Evolutionary conservation across 2,329 filamentous ascomycete genomes (phyloP).

Genomic region (Escovopsis weberi): DNA sequence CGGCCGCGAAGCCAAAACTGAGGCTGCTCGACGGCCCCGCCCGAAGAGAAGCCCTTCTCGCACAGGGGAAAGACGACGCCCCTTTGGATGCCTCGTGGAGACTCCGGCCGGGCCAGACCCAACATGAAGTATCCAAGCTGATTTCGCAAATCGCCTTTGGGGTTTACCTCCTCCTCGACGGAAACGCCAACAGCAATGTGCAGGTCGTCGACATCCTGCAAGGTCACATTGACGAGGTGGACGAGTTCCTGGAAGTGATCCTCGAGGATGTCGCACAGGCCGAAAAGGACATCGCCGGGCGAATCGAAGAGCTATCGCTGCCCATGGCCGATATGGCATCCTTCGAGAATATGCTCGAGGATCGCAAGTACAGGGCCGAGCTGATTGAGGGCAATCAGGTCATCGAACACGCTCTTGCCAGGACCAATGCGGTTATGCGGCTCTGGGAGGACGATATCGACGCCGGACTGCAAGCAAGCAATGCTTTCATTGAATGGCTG

Average conservation of each 20-base stretch:
- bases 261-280: conserved; percentile 74
- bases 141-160: conserved; percentile 89
- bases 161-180: conserved; percentile 72
- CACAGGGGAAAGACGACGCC: conserved; percentile 51
- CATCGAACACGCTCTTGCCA: conserved; percentile 77
- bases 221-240: conserved; percentile 84
- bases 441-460: conserved; percentile 66
- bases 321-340: conserved; percentile 70
- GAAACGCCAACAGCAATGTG: conserved; percentile 73
- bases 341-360: conserved; percentile 79
- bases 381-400: conserved; percentile 79
- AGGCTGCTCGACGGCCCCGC: conserved; percentile 41
- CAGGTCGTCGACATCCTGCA: conserved; percentile 85
- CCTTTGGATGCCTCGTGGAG: conserved; percentile 65
- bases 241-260: conserved; percentile 75
- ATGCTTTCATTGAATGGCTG: conserved; percentile 65
- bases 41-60: conserved; percentile 52
- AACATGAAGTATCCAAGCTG: conserved; percentile 82
- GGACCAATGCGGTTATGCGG: conserved; percentile 61
- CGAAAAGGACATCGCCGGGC: conserved; percentile 61
- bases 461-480: conserved; percentile 62
- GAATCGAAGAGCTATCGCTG: conserved; percentile 65
- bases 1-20: conserved; percentile 34
- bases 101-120: conserved; percentile 57
- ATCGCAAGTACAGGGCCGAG: conserved; percentile 65